Percentiles rank a stretch among this genome's conserved stretches.
These are phyloP conservation scores for Mycena sp. DNA, from an alignment of 1,284 basidiomycete species.

Conservation along the genomic window DNA sequence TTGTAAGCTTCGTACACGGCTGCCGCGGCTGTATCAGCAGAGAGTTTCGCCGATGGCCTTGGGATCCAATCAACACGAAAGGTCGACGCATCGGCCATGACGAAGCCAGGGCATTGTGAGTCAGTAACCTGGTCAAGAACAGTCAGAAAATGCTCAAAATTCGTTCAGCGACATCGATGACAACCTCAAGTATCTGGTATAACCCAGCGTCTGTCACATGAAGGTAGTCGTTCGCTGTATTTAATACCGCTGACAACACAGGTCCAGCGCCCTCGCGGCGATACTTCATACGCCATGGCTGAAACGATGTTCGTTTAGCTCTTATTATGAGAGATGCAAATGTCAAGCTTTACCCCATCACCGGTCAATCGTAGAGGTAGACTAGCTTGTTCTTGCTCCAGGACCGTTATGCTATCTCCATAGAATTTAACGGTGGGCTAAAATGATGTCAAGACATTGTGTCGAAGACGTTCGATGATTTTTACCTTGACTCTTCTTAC, in stretches of 20 bases:
- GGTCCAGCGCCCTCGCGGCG: conserved; percentile 59
- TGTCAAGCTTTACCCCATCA: conserved; percentile 71
- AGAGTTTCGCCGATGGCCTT: conserved; percentile 72
- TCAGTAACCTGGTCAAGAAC: conserved; percentile 71
- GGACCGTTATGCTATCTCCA: conserved; percentile 70
- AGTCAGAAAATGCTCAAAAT: background rate
- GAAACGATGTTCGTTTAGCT: conserved; percentile 24
- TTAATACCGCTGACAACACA: conserved; percentile 57
- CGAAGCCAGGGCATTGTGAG: conserved; percentile 83
- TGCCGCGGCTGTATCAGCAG: conserved; percentile 60
- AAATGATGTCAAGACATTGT: conserved; percentile 1
- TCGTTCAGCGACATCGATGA: background rate
- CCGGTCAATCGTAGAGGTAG: conserved; percentile 89
- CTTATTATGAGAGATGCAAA: background rate
- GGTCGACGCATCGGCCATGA: conserved; percentile 66
- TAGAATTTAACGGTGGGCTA: conserved; percentile 92
- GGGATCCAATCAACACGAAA: conserved; percentile 83
- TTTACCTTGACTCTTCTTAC: conserved; percentile 85
- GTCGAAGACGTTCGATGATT: conserved; percentile 1
- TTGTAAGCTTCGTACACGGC: conserved; percentile 67
- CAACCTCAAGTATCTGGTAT: conserved; percentile 80
- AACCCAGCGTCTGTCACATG: conserved; percentile 74
- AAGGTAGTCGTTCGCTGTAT: conserved; percentile 77
- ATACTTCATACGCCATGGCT: conserved; percentile 92
- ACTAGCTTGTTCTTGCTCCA: conserved; percentile 79